Conservation (phyloP, 176 grass and related monocot genomes). For the Tillandsia leiboldiana region DNA sequence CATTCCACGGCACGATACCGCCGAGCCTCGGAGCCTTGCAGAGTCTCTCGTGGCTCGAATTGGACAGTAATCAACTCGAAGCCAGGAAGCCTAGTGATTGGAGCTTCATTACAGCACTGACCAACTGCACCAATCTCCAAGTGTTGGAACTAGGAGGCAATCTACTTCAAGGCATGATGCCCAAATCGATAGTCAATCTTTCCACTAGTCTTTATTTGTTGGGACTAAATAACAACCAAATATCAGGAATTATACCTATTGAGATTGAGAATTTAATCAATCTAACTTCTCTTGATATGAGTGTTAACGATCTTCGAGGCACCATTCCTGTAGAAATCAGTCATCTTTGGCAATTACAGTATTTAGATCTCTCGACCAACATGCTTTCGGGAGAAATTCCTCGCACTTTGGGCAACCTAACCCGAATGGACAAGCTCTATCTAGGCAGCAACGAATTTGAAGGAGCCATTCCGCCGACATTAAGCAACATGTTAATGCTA, state of each 20-base stretch:
- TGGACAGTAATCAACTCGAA: conserved; percentile 14
- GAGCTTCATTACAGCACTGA: conserved; percentile 26
- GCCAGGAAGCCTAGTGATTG: conserved; percentile 12
- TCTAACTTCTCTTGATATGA: conserved; percentile 12
- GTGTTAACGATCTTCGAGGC: conserved; percentile 5
- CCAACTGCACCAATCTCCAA: conserved; percentile 13
- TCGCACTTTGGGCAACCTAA: conserved; percentile 26
- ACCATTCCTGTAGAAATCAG: conserved; percentile 14
- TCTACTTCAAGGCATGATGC: conserved; percentile 22
- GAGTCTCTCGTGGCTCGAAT: neutral
- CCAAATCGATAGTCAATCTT: conserved; percentile 28
- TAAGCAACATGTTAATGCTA: conserved; percentile 20
- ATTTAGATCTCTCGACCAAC: conserved; percentile 5
- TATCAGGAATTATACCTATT: conserved; percentile 17
- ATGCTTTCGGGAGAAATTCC: conserved; percentile 26
- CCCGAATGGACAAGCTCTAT: conserved; percentile 14
- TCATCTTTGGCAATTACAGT: conserved; percentile 14
- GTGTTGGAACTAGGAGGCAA: conserved; percentile 7
- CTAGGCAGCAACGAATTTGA: conserved; percentile 23
- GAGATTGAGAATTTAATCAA: conserved; percentile 30
- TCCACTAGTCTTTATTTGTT: conserved; percentile 9
- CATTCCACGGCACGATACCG: conserved; percentile 28
- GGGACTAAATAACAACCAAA: neutral
- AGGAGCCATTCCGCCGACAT: conserved; percentile 27
- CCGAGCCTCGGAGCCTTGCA: conserved; percentile 20